Evolutionary conservation across 139 green algal species (phyloP).

Genomic region (Coelastrella sp.): DNA sequence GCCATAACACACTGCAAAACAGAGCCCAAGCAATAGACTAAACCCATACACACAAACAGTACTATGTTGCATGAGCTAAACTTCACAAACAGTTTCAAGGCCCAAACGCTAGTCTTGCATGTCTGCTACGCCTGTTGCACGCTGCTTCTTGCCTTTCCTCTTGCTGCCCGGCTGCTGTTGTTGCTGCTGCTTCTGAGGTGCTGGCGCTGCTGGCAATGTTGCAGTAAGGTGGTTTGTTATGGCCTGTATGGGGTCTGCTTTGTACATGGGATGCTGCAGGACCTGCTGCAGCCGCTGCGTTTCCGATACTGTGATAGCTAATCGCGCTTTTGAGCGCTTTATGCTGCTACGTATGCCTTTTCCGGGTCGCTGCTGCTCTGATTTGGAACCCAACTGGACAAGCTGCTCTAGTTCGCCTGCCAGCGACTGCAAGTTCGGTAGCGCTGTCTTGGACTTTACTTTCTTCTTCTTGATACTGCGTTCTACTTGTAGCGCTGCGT

Average conservation of each 20-base stretch:
- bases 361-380: conserved; percentile 11
- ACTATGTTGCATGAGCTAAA: background rate
- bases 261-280: conserved; percentile 14
- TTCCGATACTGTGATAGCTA: background rate
- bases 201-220: conserved; percentile 25
- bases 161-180: background rate
- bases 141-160: background rate
- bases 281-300: conserved; percentile 42
- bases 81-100: too few species aligned
- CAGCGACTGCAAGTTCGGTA: conserved; percentile 12
- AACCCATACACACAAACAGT: too few species aligned
- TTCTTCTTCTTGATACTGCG: background rate
- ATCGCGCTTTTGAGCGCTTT: conserved; percentile 6
- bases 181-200: conserved; percentile 4
- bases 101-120: conserved; percentile 12
- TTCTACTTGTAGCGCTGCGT: background rate
- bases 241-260: conserved; percentile 31
- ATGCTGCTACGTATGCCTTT: conserved; percentile 42
- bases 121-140: background rate
- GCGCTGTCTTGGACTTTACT: background rate
- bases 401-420: conserved; percentile 41
- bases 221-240: conserved; percentile 26
- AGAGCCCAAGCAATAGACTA: too few species aligned
- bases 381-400: background rate
- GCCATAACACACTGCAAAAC: too few species aligned